A percentile compares a stretch with the other conserved stretches of the same genome.
Conservation (phyloP, 2,329 filamentous ascomycete species). For the Aureobasidium sp. region DNA sequence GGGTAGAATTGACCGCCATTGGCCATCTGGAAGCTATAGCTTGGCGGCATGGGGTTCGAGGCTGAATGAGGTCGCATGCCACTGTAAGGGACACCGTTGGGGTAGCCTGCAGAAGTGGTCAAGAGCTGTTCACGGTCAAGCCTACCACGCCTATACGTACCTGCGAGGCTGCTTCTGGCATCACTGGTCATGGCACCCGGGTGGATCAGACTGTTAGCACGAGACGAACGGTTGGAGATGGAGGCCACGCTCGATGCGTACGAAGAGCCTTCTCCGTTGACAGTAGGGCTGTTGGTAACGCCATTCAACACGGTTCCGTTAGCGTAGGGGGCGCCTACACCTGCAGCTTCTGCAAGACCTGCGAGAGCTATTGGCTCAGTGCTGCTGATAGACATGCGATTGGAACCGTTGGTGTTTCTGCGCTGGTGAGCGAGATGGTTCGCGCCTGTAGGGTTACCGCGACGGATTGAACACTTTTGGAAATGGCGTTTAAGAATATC, state of each 20-base stretch:
- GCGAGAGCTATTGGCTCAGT: slow-evolving; percentile 29
- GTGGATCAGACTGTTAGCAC: slow-evolving; percentile 42
- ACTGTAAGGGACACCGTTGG: slow-evolving; percentile 24
- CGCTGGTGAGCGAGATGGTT: slow-evolving; percentile 76
- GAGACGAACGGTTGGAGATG: slow-evolving; percentile 39
- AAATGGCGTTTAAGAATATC: slow-evolving; percentile 99
- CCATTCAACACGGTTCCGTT: slow-evolving; percentile 17
- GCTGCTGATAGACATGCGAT: slow-evolving; percentile 27
- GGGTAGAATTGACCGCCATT: slow-evolving; percentile 24
- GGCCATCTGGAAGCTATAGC: slow-evolving; percentile 23
- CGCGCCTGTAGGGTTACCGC: slow-evolving; percentile 89
- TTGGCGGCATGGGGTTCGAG: slow-evolving; percentile 24
- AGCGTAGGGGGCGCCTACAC: slow-evolving; percentile 18
- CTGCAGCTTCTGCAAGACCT: slow-evolving; percentile 24
- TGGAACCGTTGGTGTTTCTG: slow-evolving; percentile 37
- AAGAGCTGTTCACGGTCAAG: slow-evolving; percentile 21
- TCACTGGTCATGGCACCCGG: slow-evolving; percentile 23
- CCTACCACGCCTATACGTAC: slow-evolving; percentile 24
- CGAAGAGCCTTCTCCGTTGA: slow-evolving; percentile 24
- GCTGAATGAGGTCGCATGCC: slow-evolving; percentile 18
- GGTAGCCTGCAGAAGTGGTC: slow-evolving; percentile 18
- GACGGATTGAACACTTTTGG: slow-evolving; percentile 94
- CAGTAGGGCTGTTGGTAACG: slow-evolving; percentile 25
- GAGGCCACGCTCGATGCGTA: slow-evolving; percentile 31
- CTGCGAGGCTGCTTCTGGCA: slow-evolving; percentile 10